These are phyloP conservation scores for Neonectria ditissima DNA, from an alignment of 2,329 filamentous ascomycete genomes.

Conservation along the genomic window DNA sequence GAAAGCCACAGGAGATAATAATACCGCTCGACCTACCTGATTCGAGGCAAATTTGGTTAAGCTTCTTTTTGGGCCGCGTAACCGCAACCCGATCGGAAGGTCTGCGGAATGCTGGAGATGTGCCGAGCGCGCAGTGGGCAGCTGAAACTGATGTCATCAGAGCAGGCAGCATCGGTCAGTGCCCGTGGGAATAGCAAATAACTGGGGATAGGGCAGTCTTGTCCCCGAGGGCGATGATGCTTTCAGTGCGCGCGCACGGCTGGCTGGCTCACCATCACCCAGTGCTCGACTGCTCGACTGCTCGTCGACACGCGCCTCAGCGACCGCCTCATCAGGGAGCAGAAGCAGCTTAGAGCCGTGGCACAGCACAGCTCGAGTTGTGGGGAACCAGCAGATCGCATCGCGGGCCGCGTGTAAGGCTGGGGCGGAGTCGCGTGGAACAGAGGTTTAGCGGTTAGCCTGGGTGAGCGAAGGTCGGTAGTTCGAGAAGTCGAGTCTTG, in stretches of 20 bases:
- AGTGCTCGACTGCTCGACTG: too few species aligned
- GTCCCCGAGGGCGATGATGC: background rate
- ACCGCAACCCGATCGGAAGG: constrained; percentile 13
- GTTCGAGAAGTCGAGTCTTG: background rate
- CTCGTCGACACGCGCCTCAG: background rate
- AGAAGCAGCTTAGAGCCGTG: constrained; percentile 1
- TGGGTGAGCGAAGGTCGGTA: background rate
- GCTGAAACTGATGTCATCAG: constrained; percentile 44
- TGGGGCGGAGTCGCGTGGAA: constrained; percentile 36
- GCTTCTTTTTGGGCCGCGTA: constrained; percentile 32
- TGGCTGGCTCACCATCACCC: background rate
- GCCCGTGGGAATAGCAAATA: constrained; percentile 11
- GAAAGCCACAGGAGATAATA: background rate
- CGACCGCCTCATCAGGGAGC: background rate
- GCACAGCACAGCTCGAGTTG: constrained; percentile 38
- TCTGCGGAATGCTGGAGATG: constrained; percentile 25
- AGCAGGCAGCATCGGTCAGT: constrained; percentile 13
- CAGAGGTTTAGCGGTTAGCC: background rate
- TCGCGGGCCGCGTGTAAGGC: constrained; percentile 45
- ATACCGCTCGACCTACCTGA: constrained; percentile 12
- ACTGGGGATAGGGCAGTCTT: background rate
- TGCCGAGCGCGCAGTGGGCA: constrained; percentile 26
- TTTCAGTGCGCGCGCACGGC: background rate
- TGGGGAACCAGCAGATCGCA: constrained; percentile 34
- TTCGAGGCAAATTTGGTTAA: constrained; percentile 23